Evolutionary conservation across 352 stramenopile species (phyloP).

Genomic region (Pythium apleroticum): DNA sequence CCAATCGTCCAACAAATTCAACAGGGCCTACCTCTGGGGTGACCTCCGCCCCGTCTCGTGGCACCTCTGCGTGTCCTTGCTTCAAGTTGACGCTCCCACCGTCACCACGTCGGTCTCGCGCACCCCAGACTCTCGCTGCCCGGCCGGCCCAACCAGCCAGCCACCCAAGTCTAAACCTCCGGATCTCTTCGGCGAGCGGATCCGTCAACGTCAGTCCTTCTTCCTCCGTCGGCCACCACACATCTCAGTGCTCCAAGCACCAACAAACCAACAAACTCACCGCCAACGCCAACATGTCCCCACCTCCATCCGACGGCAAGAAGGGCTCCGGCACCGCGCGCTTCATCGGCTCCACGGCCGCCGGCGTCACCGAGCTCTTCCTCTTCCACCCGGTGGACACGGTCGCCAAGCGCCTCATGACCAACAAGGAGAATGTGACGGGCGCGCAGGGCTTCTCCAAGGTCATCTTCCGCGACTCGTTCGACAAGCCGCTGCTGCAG

Average conservation of each 20-base stretch:
- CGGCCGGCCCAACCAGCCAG: slow-evolving; percentile 14
- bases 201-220: slow-evolving; percentile 2
- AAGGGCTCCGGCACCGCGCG: slow-evolving; percentile 58
- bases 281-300: slow-evolving; percentile 42
- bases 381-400: slow-evolving; percentile 96
- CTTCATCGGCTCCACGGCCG: slow-evolving; percentile 90
- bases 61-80: slow-evolving; percentile 13
- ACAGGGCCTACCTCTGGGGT: too few species aligned
- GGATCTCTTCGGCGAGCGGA: not conserved
- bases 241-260: slow-evolving; percentile 2
- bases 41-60: slow-evolving; percentile 1
- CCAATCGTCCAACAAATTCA: slow-evolving; percentile 4
- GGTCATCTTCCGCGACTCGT: slow-evolving; percentile 90
- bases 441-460: slow-evolving; percentile 57
- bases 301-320: slow-evolving; percentile 43
- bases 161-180: not conserved
- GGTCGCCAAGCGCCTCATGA: slow-evolving; percentile 95
- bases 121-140: not conserved
- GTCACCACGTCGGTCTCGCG: slow-evolving; percentile 12
- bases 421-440: slow-evolving; percentile 74
- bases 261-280: not conserved
- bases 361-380: slow-evolving; percentile 92
- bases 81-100: slow-evolving; percentile 26
- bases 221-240: slow-evolving; percentile 3
- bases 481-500: slow-evolving; percentile 68